Base-by-base conservation (phyloP, 768 basidiomycete species). In the Collybia sp. region DNA sequence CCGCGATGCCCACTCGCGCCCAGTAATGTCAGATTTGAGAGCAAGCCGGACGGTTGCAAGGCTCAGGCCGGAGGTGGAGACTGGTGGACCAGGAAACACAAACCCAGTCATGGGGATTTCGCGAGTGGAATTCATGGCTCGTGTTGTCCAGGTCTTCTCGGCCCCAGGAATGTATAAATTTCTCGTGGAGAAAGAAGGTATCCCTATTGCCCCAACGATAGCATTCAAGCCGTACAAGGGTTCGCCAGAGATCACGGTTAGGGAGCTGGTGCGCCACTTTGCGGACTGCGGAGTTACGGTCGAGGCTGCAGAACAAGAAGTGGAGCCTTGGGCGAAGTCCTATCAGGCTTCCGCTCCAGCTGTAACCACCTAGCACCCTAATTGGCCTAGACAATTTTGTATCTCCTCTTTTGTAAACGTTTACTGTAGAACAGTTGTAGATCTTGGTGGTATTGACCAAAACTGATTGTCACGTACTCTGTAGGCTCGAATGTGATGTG, bases 41-140 rank as follows among this genome's bases (percentile, higher is more conserved):
- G 74, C 74, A 1, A 74, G 71, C 54, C 68, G 74, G 30, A 67
- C 58, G n/a, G 68, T 76, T 13, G 75, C 74, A 6, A 71, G 71
- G n/a, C 70, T 76, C 19, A 67, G 73, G 33, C 74, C 74, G 2
- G 47, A 62, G 11, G 59, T 66, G 20, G 57, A 63, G 44, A 52
- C 58, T 0, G 60, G 53, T 30, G 66, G 65, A 10, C 25, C 25
- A 8, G 25, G 25, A 25, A 25, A 25, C 25, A 25, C 25, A 25
- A 25, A 8, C 25, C 25, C 25, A 25, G 25, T 8, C 25, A 62
- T 61, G 40, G 59, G 58, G 15, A 59, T 68, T 1, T 48, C 63
- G 13, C 67, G 71, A 44, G 61, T 64, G 16, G 69, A 64, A 53
- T 72, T 72, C 55, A 68, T 70, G 68, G 46, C 60, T 0, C 52